Evolutionary conservation across 352 stramenopile genomes (phyloP).

Genomic region (Bremia lactucae): DNA sequence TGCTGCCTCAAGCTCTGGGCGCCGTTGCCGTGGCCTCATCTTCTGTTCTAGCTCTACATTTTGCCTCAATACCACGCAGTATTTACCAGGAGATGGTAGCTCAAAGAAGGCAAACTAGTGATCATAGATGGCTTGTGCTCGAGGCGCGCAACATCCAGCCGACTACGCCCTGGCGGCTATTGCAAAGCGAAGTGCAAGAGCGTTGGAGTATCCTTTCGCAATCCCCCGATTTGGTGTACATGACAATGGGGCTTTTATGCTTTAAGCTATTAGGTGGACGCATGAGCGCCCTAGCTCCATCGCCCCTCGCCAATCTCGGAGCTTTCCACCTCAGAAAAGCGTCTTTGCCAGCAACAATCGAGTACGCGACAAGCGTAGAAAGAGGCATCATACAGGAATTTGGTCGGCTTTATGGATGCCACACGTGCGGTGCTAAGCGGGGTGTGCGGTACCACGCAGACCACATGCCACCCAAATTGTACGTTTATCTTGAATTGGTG

Average conservation of each 20-base stretch:
- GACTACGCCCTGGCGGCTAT: conserved; percentile 15
- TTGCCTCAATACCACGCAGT: conserved; percentile 37
- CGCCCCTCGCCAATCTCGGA: conserved; percentile 58
- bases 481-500: conserved; percentile 5
- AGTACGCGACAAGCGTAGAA: conserved; percentile 58
- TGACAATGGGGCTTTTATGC: conserved; percentile 60
- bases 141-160: conserved; percentile 10
- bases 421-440: conserved; percentile 66
- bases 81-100: conserved; percentile 23
- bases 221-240: conserved; percentile 51
- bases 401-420: conserved; percentile 66
- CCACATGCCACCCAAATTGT: conserved; percentile 82
- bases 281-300: conserved; percentile 61
- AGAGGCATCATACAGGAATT: conserved; percentile 71
- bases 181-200: conserved; percentile 19
- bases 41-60: conserved; percentile 34
- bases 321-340: conserved; percentile 72
- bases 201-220: conserved; percentile 30
- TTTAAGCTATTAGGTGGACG: conserved; percentile 69
- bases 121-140: conserved; percentile 19
- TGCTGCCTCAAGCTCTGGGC: conserved; percentile 31
- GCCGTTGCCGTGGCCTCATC: conserved; percentile 35
- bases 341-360: conserved; percentile 56
- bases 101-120: conserved; percentile 9
- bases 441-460: conserved; percentile 68